Conservation (phyloP, 2,329 filamentous ascomycete species). For the Simplicillium aogashimaense region DNA sequence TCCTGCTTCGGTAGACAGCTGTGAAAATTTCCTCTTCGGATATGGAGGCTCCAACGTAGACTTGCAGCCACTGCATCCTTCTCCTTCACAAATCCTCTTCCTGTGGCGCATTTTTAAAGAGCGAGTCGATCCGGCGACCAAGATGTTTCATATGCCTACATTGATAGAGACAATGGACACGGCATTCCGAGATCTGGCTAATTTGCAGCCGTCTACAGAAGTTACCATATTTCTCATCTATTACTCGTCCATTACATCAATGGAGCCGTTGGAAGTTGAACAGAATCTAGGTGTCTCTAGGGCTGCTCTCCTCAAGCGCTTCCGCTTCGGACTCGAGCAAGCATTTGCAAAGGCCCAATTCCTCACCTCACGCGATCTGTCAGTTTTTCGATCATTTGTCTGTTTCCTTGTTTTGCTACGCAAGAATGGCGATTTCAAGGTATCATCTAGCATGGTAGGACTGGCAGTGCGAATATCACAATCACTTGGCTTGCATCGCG, state of each 20-base stretch:
- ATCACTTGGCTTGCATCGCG: slow-evolving; percentile 2
- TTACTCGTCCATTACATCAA: too few relatives aligned
- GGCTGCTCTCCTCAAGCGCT: slow-evolving; percentile 2
- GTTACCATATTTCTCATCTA: too few relatives aligned
- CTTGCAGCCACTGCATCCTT: slow-evolving; percentile 1
- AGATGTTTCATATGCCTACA: not conserved
- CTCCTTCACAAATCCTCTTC: slow-evolving; percentile 1
- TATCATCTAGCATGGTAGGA: slow-evolving; percentile 1
- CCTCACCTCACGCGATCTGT: not conserved
- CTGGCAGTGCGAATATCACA: slow-evolving; percentile 1
- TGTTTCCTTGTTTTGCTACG: slow-evolving; percentile 1
- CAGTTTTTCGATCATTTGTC: slow-evolving; percentile 1
- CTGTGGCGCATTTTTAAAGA: slow-evolving; percentile 3
- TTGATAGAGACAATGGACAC: not conserved
- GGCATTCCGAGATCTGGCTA: too few relatives aligned
- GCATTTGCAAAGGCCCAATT: slow-evolving; percentile 5
- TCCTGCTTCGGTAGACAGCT: not conserved
- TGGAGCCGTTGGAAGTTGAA: slow-evolving; percentile 1
- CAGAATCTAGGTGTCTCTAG: not conserved
- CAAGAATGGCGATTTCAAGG: slow-evolving; percentile 2
- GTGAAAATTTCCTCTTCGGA: not conserved
- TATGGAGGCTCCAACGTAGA: not conserved
- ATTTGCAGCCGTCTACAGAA: too few relatives aligned
- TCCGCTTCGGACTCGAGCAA: slow-evolving; percentile 3
- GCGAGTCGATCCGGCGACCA: slow-evolving; percentile 3